Conservation (phyloP, 2,329 filamentous ascomycete genomes). For the Neodidymelliopsis sp. region DNA sequence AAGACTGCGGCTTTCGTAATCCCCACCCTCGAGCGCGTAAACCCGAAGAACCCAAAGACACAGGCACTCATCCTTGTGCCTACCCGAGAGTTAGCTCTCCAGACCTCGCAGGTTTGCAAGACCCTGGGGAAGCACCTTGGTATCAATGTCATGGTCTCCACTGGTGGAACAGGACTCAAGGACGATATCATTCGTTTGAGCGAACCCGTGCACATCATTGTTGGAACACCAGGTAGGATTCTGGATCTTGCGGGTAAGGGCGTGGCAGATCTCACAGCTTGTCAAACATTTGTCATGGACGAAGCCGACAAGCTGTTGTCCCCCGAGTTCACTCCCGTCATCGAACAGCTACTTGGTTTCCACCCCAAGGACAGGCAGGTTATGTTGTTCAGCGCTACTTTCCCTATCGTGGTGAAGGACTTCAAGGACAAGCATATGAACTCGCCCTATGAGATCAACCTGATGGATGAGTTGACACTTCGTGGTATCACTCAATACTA, state of each 20-base stretch:
- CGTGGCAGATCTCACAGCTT: conserved; percentile 94
- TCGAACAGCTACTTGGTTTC: conserved; percentile 93
- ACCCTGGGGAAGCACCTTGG: conserved; percentile 96
- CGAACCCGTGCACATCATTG: conserved; percentile 95
- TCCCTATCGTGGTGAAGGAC: conserved; percentile 94
- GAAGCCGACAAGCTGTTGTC: conserved; percentile 98
- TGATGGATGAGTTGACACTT: conserved; percentile 98
- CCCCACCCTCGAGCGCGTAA: conserved; percentile 91
- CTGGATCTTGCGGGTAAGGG: conserved; percentile 95
- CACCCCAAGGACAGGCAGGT: conserved; percentile 98
- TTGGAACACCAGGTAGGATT: conserved; percentile 95
- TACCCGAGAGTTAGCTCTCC: conserved; percentile 94
- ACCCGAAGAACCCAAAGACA: conserved; percentile 94
- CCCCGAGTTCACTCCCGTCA: conserved; percentile 94
- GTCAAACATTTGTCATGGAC: conserved; percentile 99
- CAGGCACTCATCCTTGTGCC: conserved; percentile 96
- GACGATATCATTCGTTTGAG: conserved; percentile 96
- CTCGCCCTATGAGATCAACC: conserved; percentile 96
- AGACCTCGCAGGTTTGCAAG: conserved; percentile 99
- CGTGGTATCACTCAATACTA: conserved; percentile 99
- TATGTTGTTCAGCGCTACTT: conserved; percentile 99
- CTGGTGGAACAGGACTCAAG: conserved; percentile 90
- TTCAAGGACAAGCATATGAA: conserved; percentile 99
- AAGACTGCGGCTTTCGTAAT: conserved; percentile 99
- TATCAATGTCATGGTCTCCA: conserved; percentile 99